These are phyloP conservation scores for Leccinum variicolor DNA, from an alignment of 768 basidiomycete species.

Conservation along the genomic window DNA sequence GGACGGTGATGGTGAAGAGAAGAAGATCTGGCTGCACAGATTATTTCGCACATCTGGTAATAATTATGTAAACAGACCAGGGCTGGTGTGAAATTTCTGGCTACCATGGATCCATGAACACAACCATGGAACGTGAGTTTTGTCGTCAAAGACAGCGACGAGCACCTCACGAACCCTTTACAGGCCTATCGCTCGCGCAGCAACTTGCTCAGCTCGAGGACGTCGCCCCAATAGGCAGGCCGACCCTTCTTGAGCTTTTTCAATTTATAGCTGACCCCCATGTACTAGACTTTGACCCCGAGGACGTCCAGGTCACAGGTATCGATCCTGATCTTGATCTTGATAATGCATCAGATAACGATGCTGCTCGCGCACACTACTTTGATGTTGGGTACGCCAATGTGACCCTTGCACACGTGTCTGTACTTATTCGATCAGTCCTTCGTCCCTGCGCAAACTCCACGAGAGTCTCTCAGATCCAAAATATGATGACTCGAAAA, in stretches of 20 bases:
- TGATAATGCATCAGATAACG: constrained; percentile 29
- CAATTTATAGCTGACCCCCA: constrained; percentile 4
- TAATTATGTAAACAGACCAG: constrained; percentile 31
- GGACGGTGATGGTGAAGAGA: constrained; percentile 31
- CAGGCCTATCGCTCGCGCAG: constrained; percentile 64
- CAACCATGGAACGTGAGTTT: constrained; percentile 30
- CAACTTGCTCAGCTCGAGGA: constrained; percentile 82
- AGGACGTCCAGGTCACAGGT: constrained; percentile 51
- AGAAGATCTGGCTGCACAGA: constrained; percentile 16
- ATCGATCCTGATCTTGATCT: constrained; percentile 37
- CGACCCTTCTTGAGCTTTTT: background rate
- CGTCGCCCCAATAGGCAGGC: constrained; percentile 62
- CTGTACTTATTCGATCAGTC: constrained; percentile 38
- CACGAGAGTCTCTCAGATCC: constrained; percentile 67
- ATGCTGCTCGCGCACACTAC: constrained; percentile 69
- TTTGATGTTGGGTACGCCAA: constrained; percentile 69
- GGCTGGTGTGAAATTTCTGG: constrained; percentile 5
- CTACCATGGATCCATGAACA: background rate
- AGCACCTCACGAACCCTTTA: constrained; percentile 2
- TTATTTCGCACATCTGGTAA: constrained; percentile 23
- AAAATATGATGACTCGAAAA: constrained; percentile 74
- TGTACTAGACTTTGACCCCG: constrained; percentile 67
- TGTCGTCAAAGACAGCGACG: background rate
- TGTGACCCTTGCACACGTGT: constrained; percentile 20
- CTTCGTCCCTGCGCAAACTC: constrained; percentile 63